These are phyloP conservation scores for Linnemannia zychae DNA, from an alignment of 192 early-diverging fungal species.

Conservation along the genomic window DNA sequence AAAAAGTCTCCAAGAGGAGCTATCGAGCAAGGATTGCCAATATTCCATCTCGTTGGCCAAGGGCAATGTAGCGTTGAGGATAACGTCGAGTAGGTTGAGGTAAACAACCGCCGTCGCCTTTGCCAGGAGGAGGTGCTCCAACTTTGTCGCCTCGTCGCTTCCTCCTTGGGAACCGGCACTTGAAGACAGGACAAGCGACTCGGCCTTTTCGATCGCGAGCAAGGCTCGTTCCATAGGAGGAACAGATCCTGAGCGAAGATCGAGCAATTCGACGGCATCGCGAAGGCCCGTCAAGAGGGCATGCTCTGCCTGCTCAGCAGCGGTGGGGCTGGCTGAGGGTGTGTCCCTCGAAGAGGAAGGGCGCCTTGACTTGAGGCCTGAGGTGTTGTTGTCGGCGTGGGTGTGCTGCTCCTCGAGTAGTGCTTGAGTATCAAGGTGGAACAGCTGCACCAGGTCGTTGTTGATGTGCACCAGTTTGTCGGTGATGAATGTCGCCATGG, in stretches of 20 bases:
- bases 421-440: constrained; percentile 46
- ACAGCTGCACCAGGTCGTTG: constrained; percentile 50
- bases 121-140: constrained; percentile 65
- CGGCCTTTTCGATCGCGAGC: constrained; percentile 37
- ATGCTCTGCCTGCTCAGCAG: background rate
- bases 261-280: constrained; percentile 17
- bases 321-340: background rate
- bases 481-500: constrained; percentile 53
- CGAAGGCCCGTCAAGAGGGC: constrained; percentile 15
- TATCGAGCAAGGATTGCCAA: constrained; percentile 71
- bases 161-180: background rate
- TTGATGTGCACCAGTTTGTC: constrained; percentile 45
- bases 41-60: constrained; percentile 73
- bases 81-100: constrained; percentile 65
- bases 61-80: constrained; percentile 72
- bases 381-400: background rate
- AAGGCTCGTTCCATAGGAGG: constrained; percentile 37
- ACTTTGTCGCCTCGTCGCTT: background rate
- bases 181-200: background rate
- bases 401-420: constrained; percentile 1
- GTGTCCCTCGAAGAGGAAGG: background rate
- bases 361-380: background rate
- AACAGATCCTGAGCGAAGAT: constrained; percentile 31
- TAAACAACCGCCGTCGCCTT: constrained; percentile 70
- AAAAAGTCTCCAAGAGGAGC: constrained; percentile 48